Percentiles rank a stretch among this genome's conserved stretches.
These are phyloP conservation scores for Pichia eremophila DNA, from an alignment of 805 yeast genomes.

Conservation along the genomic window DNA sequence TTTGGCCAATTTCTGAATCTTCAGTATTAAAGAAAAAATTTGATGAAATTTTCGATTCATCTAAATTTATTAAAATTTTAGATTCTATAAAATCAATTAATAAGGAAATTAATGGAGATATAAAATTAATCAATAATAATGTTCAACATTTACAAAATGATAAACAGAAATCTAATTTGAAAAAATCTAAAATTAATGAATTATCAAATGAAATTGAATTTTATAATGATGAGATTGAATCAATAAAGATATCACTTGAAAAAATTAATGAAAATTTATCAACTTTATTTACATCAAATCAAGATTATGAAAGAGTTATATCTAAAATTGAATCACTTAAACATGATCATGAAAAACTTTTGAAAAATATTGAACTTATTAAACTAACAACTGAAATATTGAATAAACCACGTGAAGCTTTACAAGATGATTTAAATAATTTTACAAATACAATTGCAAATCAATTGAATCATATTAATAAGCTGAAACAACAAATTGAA, in stretches of 20 bases:
- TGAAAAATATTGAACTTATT: slow-evolving; percentile 45
- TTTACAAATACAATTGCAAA: slow-evolving; percentile 26
- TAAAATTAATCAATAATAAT: slow-evolving; percentile 65
- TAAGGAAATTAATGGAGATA: slow-evolving; percentile 69
- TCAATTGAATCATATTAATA: slow-evolving; percentile 18
- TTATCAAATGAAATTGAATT: slow-evolving; percentile 35
- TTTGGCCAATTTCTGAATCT: slow-evolving; percentile 96
- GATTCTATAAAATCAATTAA: slow-evolving; percentile 68
- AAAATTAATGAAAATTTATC: slow-evolving; percentile 51
- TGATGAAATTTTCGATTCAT: slow-evolving; percentile 94
- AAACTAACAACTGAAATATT: slow-evolving; percentile 36
- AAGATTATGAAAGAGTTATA: slow-evolving; percentile 66
- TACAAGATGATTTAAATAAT: slow-evolving; percentile 32
- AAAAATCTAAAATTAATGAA: slow-evolving; percentile 36
- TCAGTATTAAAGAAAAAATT: slow-evolving; percentile 80
- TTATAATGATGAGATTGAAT: slow-evolving; percentile 39
- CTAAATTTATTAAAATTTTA: slow-evolving; percentile 83
- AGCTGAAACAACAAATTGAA: slow-evolving; percentile 14
- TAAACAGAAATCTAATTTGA: slow-evolving; percentile 57
- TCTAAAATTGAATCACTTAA: slow-evolving; percentile 51
- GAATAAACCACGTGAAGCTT: slow-evolving; percentile 33
- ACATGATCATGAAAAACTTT: slow-evolving; percentile 35
- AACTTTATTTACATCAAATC: slow-evolving; percentile 61
- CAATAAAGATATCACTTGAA: slow-evolving; percentile 41
- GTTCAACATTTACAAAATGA: slow-evolving; percentile 72